Percentiles rank a stretch among this genome's conserved stretches.
These are phyloP conservation scores for Euphorbia schlechtendalii DNA, from an alignment of 441 rosid genomes.

Conservation along the genomic window DNA sequence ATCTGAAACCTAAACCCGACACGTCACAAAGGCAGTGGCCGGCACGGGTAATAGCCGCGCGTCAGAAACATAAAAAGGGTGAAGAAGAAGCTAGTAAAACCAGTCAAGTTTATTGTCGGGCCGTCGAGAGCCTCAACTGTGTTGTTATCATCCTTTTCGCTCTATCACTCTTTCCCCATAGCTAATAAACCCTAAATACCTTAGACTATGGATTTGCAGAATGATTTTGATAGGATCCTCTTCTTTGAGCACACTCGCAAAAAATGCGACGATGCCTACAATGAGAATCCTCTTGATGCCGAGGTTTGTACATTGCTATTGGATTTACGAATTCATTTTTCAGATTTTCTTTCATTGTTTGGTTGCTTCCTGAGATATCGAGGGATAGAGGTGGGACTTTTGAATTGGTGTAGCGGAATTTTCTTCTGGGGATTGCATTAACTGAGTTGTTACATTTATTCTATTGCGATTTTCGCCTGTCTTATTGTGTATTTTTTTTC, in stretches of 20 bases:
- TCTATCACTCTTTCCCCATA: background rate
- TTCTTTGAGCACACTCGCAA: slow-evolving; percentile 81
- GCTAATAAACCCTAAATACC: slow-evolving; percentile 5
- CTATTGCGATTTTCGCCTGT: background rate
- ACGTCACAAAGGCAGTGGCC: too few species aligned
- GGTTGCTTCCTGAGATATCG: background rate
- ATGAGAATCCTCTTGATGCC: slow-evolving; percentile 58
- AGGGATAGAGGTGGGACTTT: slow-evolving; percentile 3
- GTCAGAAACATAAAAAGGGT: background rate
- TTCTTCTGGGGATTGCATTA: background rate
- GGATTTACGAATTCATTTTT: background rate
- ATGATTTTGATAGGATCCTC: slow-evolving; percentile 60
- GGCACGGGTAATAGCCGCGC: too few species aligned
- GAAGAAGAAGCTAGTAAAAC: slow-evolving; percentile 1
- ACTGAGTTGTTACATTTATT: background rate
- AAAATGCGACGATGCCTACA: slow-evolving; percentile 58
- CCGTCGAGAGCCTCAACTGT: background rate
- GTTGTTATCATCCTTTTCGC: too few species aligned
- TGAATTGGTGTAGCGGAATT: background rate
- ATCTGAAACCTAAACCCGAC: too few species aligned
- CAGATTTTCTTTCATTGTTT: background rate
- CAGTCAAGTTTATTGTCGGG: too few species aligned
- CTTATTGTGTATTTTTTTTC: background rate
- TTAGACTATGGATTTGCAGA: slow-evolving; percentile 53
- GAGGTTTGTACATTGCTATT: too few species aligned